A percentile compares a stretch with the other conserved stretches of the same genome.
These are phyloP conservation scores for Plasmodium knowlesi DNA, from an alignment of 169 alveolate species.

Conservation along the genomic window DNA sequence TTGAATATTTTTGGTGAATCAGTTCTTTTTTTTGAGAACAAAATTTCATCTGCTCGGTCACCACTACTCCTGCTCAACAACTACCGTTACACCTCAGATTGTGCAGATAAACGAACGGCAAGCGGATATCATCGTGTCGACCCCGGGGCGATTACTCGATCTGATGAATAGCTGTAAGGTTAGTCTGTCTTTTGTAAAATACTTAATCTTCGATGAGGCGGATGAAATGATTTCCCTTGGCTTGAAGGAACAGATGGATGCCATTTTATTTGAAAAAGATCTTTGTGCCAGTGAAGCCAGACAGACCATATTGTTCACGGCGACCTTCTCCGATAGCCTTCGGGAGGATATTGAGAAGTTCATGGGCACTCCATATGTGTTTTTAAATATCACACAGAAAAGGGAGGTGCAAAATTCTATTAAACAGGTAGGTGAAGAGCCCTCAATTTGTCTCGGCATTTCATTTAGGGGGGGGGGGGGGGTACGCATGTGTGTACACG, in stretches of 20 bases:
- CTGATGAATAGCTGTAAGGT: constrained; percentile 87
- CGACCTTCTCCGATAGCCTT: constrained; percentile 35
- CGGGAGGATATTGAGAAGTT: constrained; percentile 24
- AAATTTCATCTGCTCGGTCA: neutral
- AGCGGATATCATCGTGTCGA: constrained; percentile 34
- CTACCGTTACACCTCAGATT: neutral
- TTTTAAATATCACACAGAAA: constrained; percentile 33
- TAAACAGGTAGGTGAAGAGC: constrained; percentile 7
- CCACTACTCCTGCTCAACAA: neutral
- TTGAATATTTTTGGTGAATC: neutral
- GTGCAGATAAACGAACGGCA: constrained; percentile 48
- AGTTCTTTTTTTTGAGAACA: neutral
- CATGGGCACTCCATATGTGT: constrained; percentile 37
- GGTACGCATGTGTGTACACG: neutral
- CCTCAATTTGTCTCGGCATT: neutral
- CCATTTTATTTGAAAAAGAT: constrained; percentile 42
- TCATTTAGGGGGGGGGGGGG: too few species aligned
- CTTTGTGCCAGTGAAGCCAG: constrained; percentile 27
- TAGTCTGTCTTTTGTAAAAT: constrained; percentile 83
- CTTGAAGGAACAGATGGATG: constrained; percentile 72
- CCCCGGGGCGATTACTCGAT: constrained; percentile 89
- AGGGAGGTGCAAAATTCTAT: constrained; percentile 41
- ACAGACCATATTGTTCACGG: constrained; percentile 45
- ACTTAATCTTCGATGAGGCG: constrained; percentile 94
- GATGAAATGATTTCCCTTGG: constrained; percentile 97